Evolutionary conservation across 2,329 filamentous ascomycete species (phyloP).

Genomic region (Fusarium sp.): DNA sequence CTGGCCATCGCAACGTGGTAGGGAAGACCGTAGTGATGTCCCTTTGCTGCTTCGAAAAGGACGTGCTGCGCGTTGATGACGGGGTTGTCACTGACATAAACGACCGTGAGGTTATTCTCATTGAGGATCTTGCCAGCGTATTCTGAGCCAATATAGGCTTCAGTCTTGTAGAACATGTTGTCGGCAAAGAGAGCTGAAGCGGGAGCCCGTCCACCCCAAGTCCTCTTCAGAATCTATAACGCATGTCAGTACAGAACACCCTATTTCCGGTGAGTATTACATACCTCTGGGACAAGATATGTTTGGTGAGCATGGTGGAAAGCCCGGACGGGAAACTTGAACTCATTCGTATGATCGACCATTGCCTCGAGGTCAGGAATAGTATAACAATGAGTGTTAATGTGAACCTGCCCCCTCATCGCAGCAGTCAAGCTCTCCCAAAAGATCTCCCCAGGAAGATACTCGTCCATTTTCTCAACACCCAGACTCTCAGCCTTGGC

Average conservation of each 20-base stretch:
- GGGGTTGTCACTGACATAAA: constrained; percentile 79
- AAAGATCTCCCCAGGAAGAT: constrained; percentile 71
- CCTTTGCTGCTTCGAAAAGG: constrained; percentile 72
- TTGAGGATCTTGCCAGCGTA: constrained; percentile 74
- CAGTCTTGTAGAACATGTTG: constrained; percentile 79
- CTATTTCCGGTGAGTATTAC: constrained; percentile 3
- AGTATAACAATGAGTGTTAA: constrained; percentile 80
- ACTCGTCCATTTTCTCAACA: constrained; percentile 63
- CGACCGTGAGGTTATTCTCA: constrained; percentile 72
- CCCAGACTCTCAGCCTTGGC: constrained; percentile 64
- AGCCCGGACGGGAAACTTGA: constrained; percentile 73
- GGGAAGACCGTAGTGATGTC: constrained; percentile 69
- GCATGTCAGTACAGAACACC: constrained; percentile 2
- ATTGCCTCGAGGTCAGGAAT: constrained; percentile 76
- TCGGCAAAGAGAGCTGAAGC: constrained; percentile 75
- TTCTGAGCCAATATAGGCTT: constrained; percentile 73
- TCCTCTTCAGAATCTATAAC: constrained; percentile 64
- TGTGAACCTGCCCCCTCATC: constrained; percentile 73
- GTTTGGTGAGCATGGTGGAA: constrained; percentile 79
- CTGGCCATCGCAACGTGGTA: constrained; percentile 70
- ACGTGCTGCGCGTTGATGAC: constrained; percentile 78
- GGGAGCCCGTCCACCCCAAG: constrained; percentile 65
- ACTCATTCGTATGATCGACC: constrained; percentile 78
- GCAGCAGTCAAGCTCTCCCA: constrained; percentile 74
- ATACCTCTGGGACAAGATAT: constrained; percentile 72